phyloP scores from a whole-genome alignment of 306 rosid species.

The Acacia acuminata region DNA sequence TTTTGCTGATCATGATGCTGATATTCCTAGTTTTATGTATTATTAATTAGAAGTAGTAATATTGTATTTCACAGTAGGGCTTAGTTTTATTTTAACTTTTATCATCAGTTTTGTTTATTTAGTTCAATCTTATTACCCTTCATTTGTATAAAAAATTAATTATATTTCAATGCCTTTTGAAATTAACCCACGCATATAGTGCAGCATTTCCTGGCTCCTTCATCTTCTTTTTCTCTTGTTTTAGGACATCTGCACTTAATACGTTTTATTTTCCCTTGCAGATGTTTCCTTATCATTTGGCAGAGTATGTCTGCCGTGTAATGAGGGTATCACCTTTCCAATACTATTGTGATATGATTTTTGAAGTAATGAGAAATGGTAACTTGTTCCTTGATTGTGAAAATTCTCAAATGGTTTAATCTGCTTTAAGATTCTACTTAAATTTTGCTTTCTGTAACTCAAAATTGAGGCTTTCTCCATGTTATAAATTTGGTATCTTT shows the following conservation, averaged over 20 bases:
- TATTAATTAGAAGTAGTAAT: background rate
- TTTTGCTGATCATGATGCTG: background rate
- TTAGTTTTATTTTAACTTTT: background rate
- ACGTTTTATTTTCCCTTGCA: constrained; percentile 48
- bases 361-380: constrained; percentile 98
- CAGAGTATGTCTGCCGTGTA: constrained; percentile 92
- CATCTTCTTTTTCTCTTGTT: constrained; percentile 28
- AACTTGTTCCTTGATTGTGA: constrained; percentile 32
- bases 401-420: constrained; percentile 31
- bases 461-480: background rate
- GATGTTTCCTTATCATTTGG: constrained; percentile 97
- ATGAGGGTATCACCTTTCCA: constrained; percentile 96
- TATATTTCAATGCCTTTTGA: background rate
- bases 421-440: constrained; percentile 27
- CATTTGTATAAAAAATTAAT: background rate
- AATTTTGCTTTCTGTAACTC: background rate
- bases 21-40: background rate
- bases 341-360: constrained; percentile 97
- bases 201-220: background rate
- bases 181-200: background rate
- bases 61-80: background rate
- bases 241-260: constrained; percentile 33
- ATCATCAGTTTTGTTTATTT: background rate
- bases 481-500: background rate
- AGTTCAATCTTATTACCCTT: background rate